Percentiles rank a stretch among this genome's conserved stretches.
Conservation (phyloP, 177 flowering plant genomes). For the Tripterygium wilfordii region DNA sequence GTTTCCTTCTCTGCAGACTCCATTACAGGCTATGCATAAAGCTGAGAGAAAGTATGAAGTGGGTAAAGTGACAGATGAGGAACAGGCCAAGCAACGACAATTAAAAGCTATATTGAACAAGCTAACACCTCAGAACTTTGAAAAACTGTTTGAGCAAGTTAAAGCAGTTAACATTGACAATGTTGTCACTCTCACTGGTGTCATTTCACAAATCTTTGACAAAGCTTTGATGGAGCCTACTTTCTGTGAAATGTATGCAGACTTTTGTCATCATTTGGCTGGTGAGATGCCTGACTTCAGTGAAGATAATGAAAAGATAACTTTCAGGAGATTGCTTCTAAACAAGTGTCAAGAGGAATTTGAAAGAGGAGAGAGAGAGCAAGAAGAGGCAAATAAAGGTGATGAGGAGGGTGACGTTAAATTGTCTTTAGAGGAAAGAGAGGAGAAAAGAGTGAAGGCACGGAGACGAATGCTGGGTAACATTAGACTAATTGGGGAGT, state of each 20-base stretch:
- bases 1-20: conserved; percentile 77
- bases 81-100: conserved; percentile 75
- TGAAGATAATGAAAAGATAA: conserved; percentile 74
- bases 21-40: conserved; percentile 67
- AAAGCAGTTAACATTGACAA: conserved; percentile 88
- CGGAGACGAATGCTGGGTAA: conserved; percentile 96
- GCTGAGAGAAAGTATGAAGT: conserved; percentile 88
- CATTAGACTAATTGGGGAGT: conserved; percentile 87
- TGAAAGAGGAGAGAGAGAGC: conserved; percentile 90
- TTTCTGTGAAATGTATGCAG: conserved; percentile 98
- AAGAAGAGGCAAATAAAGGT: conserved; percentile 78
- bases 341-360: conserved; percentile 99
- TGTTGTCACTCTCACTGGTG: conserved; percentile 63
- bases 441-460: conserved; percentile 67
- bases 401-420: conserved; percentile 76
- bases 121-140: conserved; percentile 93
- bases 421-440: conserved; percentile 73
- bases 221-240: conserved; percentile 95
- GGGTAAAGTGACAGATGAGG: conserved; percentile 74
- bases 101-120: conserved; percentile 88
- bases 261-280: conserved; percentile 75
- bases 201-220: conserved; percentile 93
- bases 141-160: conserved; percentile 85
- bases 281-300: conserved; percentile 64
- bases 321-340: conserved; percentile 81